Base-by-base conservation (phyloP, 208 protist genomes). In the Acanthamoeba polyphaga region DNA sequence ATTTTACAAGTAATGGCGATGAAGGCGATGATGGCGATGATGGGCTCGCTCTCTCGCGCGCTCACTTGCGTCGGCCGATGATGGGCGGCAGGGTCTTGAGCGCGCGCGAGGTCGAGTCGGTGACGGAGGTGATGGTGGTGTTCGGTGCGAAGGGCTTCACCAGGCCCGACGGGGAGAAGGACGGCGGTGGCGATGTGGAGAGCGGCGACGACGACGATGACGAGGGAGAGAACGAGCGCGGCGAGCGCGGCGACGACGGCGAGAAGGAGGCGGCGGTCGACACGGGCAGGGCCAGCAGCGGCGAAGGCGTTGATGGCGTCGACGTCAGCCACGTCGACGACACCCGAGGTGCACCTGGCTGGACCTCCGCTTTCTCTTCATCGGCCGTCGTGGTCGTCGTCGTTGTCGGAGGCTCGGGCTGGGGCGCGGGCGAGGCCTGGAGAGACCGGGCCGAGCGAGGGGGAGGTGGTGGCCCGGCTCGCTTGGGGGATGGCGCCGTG, bases 31-130 rank as follows among this genome's bases (percentile, higher is more conserved):
- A 9, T 17, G 43, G 9, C 9, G 46, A 49, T 49, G 12, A 49
- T 49, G 46, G 46, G 12, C 46, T 10, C 24, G 17, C 22, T 22
- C 24, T n/a, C 60, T 15, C 24, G 9, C 24, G 10, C 2, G 0
- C 24, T 74, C 66, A 74, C 74, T 84, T 84, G 74, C 34, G 74
- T 53, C 43, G 32, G 43, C 74, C 74, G 34, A 84, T 84, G 43
- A 53, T 53, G 46, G 74, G 74, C 46, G 34, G 74, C 8, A 74
- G 66, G 0, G 29, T 38, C 66, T 74, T 74, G 29, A 66, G 60
- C 24, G 66, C 9, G 66, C 38, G 29, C 29, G 66, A 38, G 66
- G 66, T 10, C 12, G 24, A 9, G 9, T 13, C 66, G 8, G 24
- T 24, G 24, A n/a, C 29, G 6, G 66, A 6, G n/a, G 66, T 74